Evolutionary conservation across 176 grass and related monocot genomes (phyloP), one percentile per base, ranked within the genome.

Genomic region (Otatea glauca): DNA sequence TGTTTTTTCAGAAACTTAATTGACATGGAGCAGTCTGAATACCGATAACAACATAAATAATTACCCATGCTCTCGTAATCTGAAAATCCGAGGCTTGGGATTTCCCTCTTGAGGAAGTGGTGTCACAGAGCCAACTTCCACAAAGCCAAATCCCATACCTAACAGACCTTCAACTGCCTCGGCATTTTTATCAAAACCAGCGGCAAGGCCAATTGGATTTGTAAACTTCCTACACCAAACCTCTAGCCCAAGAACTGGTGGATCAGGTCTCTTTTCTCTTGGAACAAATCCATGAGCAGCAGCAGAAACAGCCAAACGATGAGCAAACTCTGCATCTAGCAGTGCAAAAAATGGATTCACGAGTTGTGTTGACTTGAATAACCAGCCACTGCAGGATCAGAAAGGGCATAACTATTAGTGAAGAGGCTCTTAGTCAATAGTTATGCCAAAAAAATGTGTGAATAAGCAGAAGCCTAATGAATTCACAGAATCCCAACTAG

Each of bases 151-250:
- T 13, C 96, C 96, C 68, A 99, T 62, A 35, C 96, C 96, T 72
- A 96, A 63, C 39, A 99, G 81, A 68, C 91, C 89, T 87, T 99
- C 96, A 72, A 99, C 84, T 71, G 96, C 96, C 88, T 96, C 86
- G 7, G 93, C 96, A 85, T 99, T 92, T 89, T 99, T 99, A 87
- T 99, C 96, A 75, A 99, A 99, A 63, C 96, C 96, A 79, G 96
- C 96, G 63, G 96, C 96, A 74, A 99, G 86, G 16, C 96, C 96
- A 39, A 99, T 79, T 65, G 96, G 96, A 80, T 99, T 99, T 9
- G 91, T 65, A 74, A 99, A 96, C 58, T 96, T 99, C 53, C 88
- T 88, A 21, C 93, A 91, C 93, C 96, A 99, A 43, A 99, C 84
- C 63, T 94, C 93, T 76, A 99, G 42, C 54, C 89, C 84, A 38